Evolutionary conservation across 805 yeast species (phyloP).

Genomic region (Barnettozyma botsteinii): DNA sequence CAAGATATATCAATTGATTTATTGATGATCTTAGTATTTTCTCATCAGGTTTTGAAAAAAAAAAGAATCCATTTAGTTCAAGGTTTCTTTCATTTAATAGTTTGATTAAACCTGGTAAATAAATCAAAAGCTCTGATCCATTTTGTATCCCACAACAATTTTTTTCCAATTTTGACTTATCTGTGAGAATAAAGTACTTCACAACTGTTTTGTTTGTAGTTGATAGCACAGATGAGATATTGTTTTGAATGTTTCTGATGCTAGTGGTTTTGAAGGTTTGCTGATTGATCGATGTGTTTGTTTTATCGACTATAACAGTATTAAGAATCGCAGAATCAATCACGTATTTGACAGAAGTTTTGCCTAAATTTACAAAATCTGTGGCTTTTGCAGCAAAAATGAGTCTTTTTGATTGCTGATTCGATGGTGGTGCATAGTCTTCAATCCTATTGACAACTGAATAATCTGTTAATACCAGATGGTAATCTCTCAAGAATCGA

Average conservation of each 20-base stretch:
- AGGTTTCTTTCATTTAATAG: neutral
- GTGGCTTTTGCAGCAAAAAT: slow-evolving; percentile 2
- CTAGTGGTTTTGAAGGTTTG: neutral
- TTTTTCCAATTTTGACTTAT: neutral
- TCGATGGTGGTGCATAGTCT: neutral
- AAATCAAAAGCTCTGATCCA: neutral
- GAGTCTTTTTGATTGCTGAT: neutral
- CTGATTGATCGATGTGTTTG: slow-evolving; percentile 3
- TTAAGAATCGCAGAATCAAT: slow-evolving; percentile 4
- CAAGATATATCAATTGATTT: slow-evolving; percentile 7
- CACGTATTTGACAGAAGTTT: slow-evolving; percentile 1
- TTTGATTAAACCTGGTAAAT: slow-evolving; percentile 1
- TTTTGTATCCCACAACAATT: neutral
- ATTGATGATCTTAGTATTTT: neutral
- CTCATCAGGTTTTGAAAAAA: slow-evolving; percentile 6
- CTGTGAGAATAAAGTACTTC: slow-evolving; percentile 5
- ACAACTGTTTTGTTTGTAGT: neutral
- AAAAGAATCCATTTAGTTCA: neutral
- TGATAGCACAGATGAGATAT: neutral
- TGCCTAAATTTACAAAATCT: neutral
- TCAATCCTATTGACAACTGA: slow-evolving; percentile 3
- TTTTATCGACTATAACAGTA: neutral
- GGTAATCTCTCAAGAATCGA: neutral
- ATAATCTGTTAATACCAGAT: neutral
- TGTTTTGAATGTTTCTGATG: neutral